Conservation (phyloP, 805 yeast species). For the Torulaspora microellipsoides region DNA sequence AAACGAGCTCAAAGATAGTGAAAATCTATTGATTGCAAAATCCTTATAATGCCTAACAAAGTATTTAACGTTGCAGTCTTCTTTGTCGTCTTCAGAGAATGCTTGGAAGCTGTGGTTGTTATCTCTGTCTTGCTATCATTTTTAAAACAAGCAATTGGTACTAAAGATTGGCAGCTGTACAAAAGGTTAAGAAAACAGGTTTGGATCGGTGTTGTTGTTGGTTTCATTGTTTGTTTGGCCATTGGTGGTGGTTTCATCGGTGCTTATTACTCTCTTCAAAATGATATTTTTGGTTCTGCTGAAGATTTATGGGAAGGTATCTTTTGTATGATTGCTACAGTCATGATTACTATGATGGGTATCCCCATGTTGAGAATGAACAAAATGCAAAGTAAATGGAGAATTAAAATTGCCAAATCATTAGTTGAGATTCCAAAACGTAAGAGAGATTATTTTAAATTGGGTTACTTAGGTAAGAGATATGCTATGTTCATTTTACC, state of each 20-base stretch:
- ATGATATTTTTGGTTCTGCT: constrained; percentile 78
- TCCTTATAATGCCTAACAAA: constrained; percentile 21
- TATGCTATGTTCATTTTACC: constrained; percentile 89
- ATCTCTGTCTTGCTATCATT: constrained; percentile 90
- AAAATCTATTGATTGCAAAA: background rate
- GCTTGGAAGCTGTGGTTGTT: constrained; percentile 87
- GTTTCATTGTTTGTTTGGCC: constrained; percentile 72
- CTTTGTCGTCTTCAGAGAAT: constrained; percentile 89
- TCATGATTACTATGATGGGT: constrained; percentile 91
- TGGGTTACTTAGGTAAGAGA: constrained; percentile 58
- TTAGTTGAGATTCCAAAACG: constrained; percentile 54
- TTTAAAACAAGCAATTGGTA: constrained; percentile 78
- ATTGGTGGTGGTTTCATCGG: constrained; percentile 95
- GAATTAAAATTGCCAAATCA: constrained; percentile 87
- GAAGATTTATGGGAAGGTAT: constrained; percentile 98
- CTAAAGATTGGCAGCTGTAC: constrained; percentile 49
- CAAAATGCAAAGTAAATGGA: constrained; percentile 97
- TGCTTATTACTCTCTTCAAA: constrained; percentile 74
- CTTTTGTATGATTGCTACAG: constrained; percentile 83
- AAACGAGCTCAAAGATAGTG: too few species aligned
- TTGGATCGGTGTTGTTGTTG: constrained; percentile 75
- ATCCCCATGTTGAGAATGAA: constrained; percentile 92
- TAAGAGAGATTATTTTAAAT: constrained; percentile 47
- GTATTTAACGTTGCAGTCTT: constrained; percentile 56
- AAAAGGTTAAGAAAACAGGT: constrained; percentile 69